Evolutionary conservation across 441 rosid genomes (phyloP), one percentile per base, ranked within the genome.

Genomic region (Erysimum pusillum): DNA sequence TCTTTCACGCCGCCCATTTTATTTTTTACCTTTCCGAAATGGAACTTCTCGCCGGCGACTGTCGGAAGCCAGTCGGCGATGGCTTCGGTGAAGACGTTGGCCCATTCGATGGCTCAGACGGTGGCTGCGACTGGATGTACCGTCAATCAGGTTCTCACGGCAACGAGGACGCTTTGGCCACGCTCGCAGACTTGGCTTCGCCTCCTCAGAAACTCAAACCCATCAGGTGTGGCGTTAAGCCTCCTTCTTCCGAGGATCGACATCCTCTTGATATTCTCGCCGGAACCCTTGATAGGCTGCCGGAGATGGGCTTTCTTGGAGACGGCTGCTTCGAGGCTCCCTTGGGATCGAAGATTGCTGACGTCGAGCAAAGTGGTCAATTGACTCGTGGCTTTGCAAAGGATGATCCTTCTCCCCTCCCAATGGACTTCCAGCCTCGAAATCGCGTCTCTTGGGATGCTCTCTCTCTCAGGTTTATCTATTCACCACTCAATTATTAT

Each of bases 201-300:
- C 91, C 89, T 71, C 89, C 86, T 38, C 92, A 82, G 87, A 90
- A 92, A 84, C 87, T 90, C 32, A 88, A 86, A 58, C 95, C 97
- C 1, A 86, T 92, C 34, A 83, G 95, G 73, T 83, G 76, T 71
- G 77, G 39, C 59, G 82, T 52, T 38, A 81, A 89, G 81, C 77
- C 85, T 39, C 78, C 85, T 41, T 53, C 78, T 39, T 46, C 79
- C 38, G 87, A 79, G 67, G 75, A 76, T 69, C 71, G 57, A 35
- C 70, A 74, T 28, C 65, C 76, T 51, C 74, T 79, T 9, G 83
- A 71, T 70, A 66, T 71, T 31, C 80, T 80, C 32, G 80, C 67
- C 2, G 80, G 78, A 14, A 76, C 74, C 36, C 74, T 79, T 14
- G 85, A 83, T 4, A 82, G 73, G 42, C 25, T 75, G 6, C 69